These are phyloP conservation scores for Rhizopus delemar DNA, from an alignment of 371 early-diverging fungal species.

Conservation along the genomic window DNA sequence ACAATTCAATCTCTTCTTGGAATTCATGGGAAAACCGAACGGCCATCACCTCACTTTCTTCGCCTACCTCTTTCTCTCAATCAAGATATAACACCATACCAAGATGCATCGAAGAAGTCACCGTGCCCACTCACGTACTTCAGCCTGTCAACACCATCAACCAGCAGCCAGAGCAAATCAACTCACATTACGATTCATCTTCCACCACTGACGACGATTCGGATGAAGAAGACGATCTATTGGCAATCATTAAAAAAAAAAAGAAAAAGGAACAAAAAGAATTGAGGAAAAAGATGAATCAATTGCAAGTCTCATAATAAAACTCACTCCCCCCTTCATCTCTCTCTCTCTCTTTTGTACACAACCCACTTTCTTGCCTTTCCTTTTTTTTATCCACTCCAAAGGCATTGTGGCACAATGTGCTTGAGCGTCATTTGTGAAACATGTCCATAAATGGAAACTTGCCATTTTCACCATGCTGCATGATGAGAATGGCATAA, in stretches of 20 bases:
- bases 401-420: too few species aligned
- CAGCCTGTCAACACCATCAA: constrained; percentile 7
- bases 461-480: too few species aligned
- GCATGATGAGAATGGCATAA: too few species aligned
- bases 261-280: constrained; percentile 18
- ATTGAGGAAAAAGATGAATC: not conserved
- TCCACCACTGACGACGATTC: constrained; percentile 19
- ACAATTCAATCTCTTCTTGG: constrained; percentile 30
- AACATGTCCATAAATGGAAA: too few species aligned
- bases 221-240: constrained; percentile 25
- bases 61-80: constrained; percentile 27
- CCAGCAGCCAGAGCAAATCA: not conserved
- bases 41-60: constrained; percentile 26
- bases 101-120: constrained; percentile 8
- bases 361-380: too few species aligned
- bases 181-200: constrained; percentile 3
- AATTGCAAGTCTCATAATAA: not conserved
- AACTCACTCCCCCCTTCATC: constrained; percentile 1
- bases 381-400: too few species aligned
- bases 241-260: constrained; percentile 22
- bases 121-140: constrained; percentile 25
- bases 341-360: too few species aligned
- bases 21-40: constrained; percentile 26
- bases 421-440: too few species aligned
- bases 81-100: not conserved